Percentiles rank a stretch among this genome's conserved stretches.
Conservation (phyloP, 1,284 basidiomycete species). For the Ceratobasidium sp. region DNA sequence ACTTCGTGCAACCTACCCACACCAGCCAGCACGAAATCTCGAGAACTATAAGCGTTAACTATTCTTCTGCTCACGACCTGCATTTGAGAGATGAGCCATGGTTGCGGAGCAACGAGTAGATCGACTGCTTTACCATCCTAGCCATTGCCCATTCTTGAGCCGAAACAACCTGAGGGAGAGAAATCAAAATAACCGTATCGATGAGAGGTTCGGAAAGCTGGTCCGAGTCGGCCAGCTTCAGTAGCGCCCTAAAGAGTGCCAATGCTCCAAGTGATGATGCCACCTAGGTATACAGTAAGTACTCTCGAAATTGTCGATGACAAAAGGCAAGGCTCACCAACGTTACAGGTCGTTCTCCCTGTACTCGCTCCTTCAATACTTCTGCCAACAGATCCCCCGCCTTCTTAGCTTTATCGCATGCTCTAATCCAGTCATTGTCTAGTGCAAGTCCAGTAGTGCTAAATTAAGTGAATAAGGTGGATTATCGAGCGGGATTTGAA, state of each 20-base stretch:
- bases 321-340: conserved; percentile 48
- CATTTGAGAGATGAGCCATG: background rate
- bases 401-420: conserved; percentile 57
- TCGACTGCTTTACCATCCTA: conserved; percentile 46
- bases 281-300: conserved; percentile 48
- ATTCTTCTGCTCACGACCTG: conserved; percentile 54
- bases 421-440: conserved; percentile 52
- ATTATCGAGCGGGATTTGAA: background rate
- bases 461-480: background rate
- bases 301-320: background rate
- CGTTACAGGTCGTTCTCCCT: conserved; percentile 60
- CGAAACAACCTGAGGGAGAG: conserved; percentile 56
- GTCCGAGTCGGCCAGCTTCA: conserved; percentile 51
- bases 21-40: conserved; percentile 59
- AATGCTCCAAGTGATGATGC: conserved; percentile 61
- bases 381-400: conserved; percentile 61
- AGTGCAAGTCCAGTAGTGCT: conserved; percentile 43
- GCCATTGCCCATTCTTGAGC: conserved; percentile 54
- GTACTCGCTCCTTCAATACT: conserved; percentile 59
- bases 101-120: too few species aligned
- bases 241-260: conserved; percentile 58
- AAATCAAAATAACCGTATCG: conserved; percentile 58
- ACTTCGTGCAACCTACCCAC: conserved; percentile 60
- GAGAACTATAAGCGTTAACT: conserved; percentile 56
- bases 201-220: conserved; percentile 53